phyloP scores from a whole-genome alignment of 2,329 filamentous ascomycete genomes.

The Pseudopyrenochaeta lycopersici region DNA sequence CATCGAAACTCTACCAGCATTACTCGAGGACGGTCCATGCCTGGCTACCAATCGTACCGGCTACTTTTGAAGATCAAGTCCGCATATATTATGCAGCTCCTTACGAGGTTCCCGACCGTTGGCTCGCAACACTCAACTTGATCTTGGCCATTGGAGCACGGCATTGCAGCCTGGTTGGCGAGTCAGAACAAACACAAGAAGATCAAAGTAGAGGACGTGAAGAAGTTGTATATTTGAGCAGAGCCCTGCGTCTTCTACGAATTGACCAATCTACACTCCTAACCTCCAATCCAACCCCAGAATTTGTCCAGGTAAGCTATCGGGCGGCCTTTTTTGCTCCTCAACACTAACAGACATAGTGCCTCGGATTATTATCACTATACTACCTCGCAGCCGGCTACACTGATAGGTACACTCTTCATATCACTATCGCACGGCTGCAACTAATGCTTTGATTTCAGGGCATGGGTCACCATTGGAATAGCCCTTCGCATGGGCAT shows the following conservation, averaged over 20 bases:
- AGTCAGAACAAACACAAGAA: too few species aligned
- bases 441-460: neutral
- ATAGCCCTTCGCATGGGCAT: slow-evolving; percentile 2
- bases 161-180: neutral
- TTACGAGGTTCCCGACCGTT: neutral
- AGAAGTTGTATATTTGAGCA: too few species aligned
- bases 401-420: neutral
- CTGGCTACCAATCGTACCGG: slow-evolving; percentile 6
- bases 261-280: neutral
- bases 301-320: slow-evolving; percentile 6
- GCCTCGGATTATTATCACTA: slow-evolving; percentile 3
- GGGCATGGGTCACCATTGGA: slow-evolving; percentile 5
- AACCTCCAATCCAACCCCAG: neutral
- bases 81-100: neutral
- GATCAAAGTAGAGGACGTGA: too few species aligned
- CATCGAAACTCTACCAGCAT: neutral
- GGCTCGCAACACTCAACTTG: slow-evolving; percentile 7
- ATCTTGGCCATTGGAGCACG: slow-evolving; percentile 9
- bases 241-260: too few species aligned
- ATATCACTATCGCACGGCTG: neutral
- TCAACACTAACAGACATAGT: neutral
- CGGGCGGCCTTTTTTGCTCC: neutral
- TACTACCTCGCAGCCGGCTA: slow-evolving; percentile 4
- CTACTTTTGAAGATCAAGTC: slow-evolving; percentile 1
- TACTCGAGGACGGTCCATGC: neutral